Evolutionary conservation across 2,329 filamentous ascomycete genomes (phyloP).

Genomic region (Pseudogymnoascus sp.): DNA sequence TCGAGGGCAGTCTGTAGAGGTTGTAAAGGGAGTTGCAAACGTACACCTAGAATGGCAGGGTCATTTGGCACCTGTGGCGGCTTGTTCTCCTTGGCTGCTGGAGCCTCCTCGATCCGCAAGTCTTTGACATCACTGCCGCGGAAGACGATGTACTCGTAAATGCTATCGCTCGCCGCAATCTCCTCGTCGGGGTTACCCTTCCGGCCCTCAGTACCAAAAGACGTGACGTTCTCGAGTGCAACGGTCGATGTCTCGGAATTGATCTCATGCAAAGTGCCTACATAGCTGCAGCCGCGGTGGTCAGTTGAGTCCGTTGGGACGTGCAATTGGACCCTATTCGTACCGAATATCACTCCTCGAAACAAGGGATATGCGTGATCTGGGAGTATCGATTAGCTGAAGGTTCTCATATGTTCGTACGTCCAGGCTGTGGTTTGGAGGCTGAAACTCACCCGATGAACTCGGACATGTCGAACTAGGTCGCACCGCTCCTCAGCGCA

Average conservation of each 20-base stretch:
- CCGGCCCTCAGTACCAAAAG: conserved; percentile 88
- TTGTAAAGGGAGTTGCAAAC: conserved; percentile 38
- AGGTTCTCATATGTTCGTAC: conserved; percentile 11
- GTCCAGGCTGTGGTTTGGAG: conserved; percentile 11
- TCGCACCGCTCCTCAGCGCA: conserved; percentile 6
- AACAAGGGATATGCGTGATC: conserved; percentile 91
- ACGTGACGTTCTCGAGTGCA: conserved; percentile 91
- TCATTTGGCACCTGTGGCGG: conserved; percentile 81
- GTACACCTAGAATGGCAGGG: conserved; percentile 93
- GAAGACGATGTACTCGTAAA: conserved; percentile 99
- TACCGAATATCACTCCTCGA: conserved; percentile 97
- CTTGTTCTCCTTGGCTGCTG: conserved; percentile 65
- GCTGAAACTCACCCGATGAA: conserved; percentile 47
- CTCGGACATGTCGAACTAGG: conserved; percentile 44
- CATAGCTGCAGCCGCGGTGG: conserved; percentile 58
- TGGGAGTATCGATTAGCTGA: conserved; percentile 33
- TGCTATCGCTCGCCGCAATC: conserved; percentile 72
- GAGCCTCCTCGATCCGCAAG: conserved; percentile 80
- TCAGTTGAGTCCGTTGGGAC: conserved; percentile 14
- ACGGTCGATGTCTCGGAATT: conserved; percentile 96
- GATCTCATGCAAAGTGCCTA: conserved; percentile 93
- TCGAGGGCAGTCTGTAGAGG: conserved; percentile 12
- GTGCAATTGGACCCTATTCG: conserved; percentile 29
- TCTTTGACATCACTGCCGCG: conserved; percentile 98
- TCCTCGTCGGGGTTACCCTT: conserved; percentile 72